These are phyloP conservation scores for Macrophomina phaseolina DNA, from an alignment of 2,329 filamentous ascomycete genomes.

Conservation along the genomic window DNA sequence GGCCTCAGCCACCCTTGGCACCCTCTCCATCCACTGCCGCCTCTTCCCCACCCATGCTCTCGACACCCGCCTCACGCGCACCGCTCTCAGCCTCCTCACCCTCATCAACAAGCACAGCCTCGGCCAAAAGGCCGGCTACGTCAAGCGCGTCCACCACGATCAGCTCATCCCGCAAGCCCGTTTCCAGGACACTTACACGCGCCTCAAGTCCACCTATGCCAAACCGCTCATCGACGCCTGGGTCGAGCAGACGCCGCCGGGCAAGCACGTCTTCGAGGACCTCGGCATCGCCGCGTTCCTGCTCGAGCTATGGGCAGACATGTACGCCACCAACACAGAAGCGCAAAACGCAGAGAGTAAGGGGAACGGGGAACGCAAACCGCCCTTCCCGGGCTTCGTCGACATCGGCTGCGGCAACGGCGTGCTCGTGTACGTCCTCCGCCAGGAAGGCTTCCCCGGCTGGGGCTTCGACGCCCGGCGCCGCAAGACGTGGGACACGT, in stretches of 20 bases:
- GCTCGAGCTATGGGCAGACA: constrained; percentile 86
- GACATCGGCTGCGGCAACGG: constrained; percentile 98
- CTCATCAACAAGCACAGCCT: constrained; percentile 76
- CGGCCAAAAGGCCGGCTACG: constrained; percentile 68
- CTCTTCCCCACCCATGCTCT: constrained; percentile 50
- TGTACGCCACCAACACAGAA: constrained; percentile 62
- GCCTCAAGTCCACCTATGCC: constrained; percentile 81
- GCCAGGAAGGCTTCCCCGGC: constrained; percentile 78
- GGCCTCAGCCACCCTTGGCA: constrained; percentile 36
- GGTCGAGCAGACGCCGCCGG: constrained; percentile 85
- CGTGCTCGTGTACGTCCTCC: constrained; percentile 81
- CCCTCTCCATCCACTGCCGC: constrained; percentile 58
- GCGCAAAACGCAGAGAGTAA: too few species aligned
- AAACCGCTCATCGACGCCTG: constrained; percentile 72
- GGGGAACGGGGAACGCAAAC: constrained; percentile 23
- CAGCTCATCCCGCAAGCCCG: constrained; percentile 74
- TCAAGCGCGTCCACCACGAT: constrained; percentile 85
- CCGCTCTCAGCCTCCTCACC: constrained; percentile 70
- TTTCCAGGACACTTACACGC: constrained; percentile 82
- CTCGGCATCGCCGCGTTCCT: constrained; percentile 88
- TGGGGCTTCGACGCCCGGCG: constrained; percentile 92
- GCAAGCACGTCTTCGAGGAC: constrained; percentile 96
- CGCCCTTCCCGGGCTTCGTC: constrained; percentile 82
- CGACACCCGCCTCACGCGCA: constrained; percentile 65
- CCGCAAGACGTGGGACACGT: constrained; percentile 83